phyloP scores from a whole-genome alignment of 2,329 filamentous ascomycete genomes.

The Cladosporium cucumerinum region DNA sequence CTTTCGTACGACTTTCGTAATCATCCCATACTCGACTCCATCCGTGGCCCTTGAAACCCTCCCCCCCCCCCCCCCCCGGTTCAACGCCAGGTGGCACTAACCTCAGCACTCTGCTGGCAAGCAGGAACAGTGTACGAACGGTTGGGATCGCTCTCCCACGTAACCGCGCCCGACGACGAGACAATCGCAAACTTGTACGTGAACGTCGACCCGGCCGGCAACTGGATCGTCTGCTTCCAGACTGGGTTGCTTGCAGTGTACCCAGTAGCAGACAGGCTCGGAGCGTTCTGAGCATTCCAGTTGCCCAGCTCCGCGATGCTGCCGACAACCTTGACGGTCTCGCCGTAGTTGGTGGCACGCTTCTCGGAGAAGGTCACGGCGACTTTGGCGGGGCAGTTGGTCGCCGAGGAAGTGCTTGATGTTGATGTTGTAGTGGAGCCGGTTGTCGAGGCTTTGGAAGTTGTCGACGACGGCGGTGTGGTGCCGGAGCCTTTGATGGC shows the following conservation, averaged over 20 bases:
- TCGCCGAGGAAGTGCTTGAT: neutral
- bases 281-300: neutral
- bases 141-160: neutral
- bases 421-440: neutral
- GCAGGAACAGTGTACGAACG: neutral
- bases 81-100: neutral
- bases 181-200: neutral
- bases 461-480: neutral
- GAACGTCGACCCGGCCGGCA: neutral
- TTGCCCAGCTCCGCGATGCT: neutral
- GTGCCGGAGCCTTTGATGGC: neutral
- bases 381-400: neutral
- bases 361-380: neutral
- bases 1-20: neutral
- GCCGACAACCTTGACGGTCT: slow-evolving; percentile 1
- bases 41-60: too few species aligned
- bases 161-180: neutral
- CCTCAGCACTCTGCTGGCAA: neutral
- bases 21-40: neutral
- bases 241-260: slow-evolving; percentile 3
- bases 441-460: neutral
- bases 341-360: neutral
- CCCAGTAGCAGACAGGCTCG: neutral
- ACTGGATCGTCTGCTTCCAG: neutral
- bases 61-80: too few species aligned